phyloP scores from a whole-genome alignment of 2,329 filamentous ascomycete genomes.

The Hypoxylon rubiginosum region DNA sequence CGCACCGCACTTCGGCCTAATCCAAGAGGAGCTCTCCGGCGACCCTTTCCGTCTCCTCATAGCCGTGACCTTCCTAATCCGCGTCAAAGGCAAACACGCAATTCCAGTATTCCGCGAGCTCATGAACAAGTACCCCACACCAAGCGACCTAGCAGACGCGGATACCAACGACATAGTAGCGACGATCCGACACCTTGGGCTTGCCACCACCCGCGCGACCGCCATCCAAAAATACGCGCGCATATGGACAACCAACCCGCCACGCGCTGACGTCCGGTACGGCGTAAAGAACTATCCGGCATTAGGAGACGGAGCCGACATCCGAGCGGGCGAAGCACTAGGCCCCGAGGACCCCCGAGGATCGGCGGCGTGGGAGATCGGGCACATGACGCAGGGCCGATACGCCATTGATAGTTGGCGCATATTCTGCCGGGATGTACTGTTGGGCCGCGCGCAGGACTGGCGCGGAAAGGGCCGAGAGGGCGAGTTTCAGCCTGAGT shows the following conservation, averaged over 20 bases:
- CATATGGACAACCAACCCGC: conserved; percentile 75
- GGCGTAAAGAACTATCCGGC: conserved; percentile 63
- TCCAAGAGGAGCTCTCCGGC: conserved; percentile 83
- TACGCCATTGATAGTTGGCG: conserved; percentile 93
- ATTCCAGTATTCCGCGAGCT: conserved; percentile 81
- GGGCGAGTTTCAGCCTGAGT: too few species aligned
- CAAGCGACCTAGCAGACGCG: conserved; percentile 71
- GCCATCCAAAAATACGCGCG: conserved; percentile 79
- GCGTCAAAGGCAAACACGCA: conserved; percentile 79
- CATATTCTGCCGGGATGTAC: conserved; percentile 88
- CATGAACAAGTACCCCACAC: conserved; percentile 76
- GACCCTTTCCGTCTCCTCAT: conserved; percentile 86
- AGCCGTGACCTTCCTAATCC: conserved; percentile 87
- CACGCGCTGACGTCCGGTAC: conserved; percentile 68
- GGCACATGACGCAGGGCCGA: conserved; percentile 82
- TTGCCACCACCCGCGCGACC: conserved; percentile 75
- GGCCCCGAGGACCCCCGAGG: conserved; percentile 39
- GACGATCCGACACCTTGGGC: conserved; percentile 78
- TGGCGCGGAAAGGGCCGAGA: too few species aligned
- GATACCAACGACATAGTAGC: conserved; percentile 67
- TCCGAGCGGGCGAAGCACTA: conserved; percentile 49
- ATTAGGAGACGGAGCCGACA: conserved; percentile 48
- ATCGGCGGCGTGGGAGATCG: conserved; percentile 78
- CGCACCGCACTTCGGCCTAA: conserved; percentile 76
- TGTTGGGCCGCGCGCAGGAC: too few species aligned